These are phyloP conservation scores for Neocatenulostroma microsporum DNA, from an alignment of 2,329 filamentous ascomycete species.

Conservation along the genomic window DNA sequence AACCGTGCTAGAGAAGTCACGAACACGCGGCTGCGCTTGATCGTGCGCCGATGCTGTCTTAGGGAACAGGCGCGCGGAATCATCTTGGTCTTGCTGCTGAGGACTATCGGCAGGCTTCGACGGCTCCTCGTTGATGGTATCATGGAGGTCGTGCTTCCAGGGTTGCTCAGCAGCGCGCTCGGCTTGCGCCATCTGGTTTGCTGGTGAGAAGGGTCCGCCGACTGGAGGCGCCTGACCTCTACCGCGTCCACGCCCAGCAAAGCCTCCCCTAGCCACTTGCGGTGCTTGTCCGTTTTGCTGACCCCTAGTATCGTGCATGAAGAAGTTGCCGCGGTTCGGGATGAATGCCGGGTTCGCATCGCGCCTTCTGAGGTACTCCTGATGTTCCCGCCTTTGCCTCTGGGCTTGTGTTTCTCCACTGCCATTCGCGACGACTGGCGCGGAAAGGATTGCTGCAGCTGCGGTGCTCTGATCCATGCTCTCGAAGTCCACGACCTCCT, in stretches of 20 bases:
- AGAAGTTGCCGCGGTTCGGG: conserved; percentile 88
- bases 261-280: conserved; percentile 17
- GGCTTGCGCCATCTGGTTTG: conserved; percentile 26
- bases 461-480: conserved; percentile 36
- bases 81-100: conserved; percentile 15
- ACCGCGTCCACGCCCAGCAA: conserved; percentile 51
- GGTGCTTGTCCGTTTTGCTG: conserved; percentile 15
- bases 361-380: conserved; percentile 80
- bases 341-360: conserved; percentile 90
- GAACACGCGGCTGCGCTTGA: conserved; percentile 15
- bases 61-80: conserved; percentile 22
- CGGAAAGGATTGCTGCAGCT: conserved; percentile 23
- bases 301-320: conserved; percentile 82
- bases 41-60: conserved; percentile 8
- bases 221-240: conserved; percentile 53
- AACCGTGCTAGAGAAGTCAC: conserved; percentile 67
- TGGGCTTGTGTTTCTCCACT: conserved; percentile 53
- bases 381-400: conserved; percentile 72
- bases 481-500: conserved; percentile 45
- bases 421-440: conserved; percentile 27
- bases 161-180: conserved; percentile 63
- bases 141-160: conserved; percentile 94
- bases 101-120: conserved; percentile 11
- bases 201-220: conserved; percentile 48
- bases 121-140: conserved; percentile 44